phyloP scores from a whole-genome alignment of 352 stramenopile genomes.

The Globisporangium solare region DNA sequence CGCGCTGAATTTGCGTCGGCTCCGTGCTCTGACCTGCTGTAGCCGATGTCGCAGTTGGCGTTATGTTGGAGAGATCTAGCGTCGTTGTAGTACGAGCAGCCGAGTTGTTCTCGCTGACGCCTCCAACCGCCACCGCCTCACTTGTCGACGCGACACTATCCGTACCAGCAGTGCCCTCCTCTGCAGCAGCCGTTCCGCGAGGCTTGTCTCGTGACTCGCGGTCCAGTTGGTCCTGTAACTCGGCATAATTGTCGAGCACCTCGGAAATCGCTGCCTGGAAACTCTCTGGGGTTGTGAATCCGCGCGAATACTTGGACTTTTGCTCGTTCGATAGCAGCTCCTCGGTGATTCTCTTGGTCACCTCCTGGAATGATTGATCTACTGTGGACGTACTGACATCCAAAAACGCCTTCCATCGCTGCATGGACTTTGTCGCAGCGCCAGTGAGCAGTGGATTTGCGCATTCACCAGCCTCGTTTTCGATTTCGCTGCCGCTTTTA shows the following conservation, averaged over 20 bases:
- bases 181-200: background rate
- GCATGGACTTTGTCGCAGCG: slow-evolving; percentile 24
- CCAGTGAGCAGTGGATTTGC: slow-evolving; percentile 14
- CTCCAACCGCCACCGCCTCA: background rate
- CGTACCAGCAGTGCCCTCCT: background rate
- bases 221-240: slow-evolving; percentile 31
- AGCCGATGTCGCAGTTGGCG: background rate
- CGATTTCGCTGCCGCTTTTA: slow-evolving; percentile 12
- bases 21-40: too few species aligned
- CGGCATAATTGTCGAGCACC: slow-evolving; percentile 33
- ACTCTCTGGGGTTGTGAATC: slow-evolving; percentile 54
- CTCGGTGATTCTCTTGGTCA: slow-evolving; percentile 44
- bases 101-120: background rate
- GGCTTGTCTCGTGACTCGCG: slow-evolving; percentile 16
- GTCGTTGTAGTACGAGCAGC: background rate
- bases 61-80: background rate
- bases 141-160: background rate
- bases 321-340: slow-evolving; percentile 43
- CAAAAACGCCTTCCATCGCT: slow-evolving; percentile 61
- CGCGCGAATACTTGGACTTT: slow-evolving; percentile 39
- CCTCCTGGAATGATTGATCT: slow-evolving; percentile 35
- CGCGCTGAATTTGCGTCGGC: background rate
- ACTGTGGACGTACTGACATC: slow-evolving; percentile 48
- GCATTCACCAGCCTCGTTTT: slow-evolving; percentile 9
- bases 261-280: slow-evolving; percentile 30